phyloP scores from a whole-genome alignment of 768 basidiomycete genomes.

The Lactarius tabidus region DNA sequence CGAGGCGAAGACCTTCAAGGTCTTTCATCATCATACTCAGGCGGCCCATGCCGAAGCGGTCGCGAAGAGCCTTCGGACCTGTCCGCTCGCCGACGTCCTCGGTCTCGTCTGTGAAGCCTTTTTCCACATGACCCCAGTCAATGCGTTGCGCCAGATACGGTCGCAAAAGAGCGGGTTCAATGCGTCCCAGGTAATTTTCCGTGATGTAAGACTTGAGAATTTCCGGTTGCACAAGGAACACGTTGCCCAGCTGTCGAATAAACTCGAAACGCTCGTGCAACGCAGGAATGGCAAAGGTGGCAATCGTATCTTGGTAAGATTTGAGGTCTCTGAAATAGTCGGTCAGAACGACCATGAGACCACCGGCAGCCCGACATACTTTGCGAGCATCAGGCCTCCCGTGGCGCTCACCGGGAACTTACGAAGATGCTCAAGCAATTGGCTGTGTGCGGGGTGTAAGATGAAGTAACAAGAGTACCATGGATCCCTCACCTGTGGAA shows the following conservation, averaged over 20 bases:
- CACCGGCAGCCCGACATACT: conserved; percentile 48
- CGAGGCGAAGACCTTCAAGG: conserved; percentile 59
- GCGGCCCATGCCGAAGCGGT: conserved; percentile 59
- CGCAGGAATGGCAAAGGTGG: conserved; percentile 75
- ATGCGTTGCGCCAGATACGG: conserved; percentile 89
- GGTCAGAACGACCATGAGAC: neutral
- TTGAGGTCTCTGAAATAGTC: conserved; percentile 74
- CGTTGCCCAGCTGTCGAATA: conserved; percentile 92
- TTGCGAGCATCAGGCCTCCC: conserved; percentile 96
- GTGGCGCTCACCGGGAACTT: conserved; percentile 97
- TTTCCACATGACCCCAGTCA: conserved; percentile 87
- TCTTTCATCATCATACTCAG: conserved; percentile 88
- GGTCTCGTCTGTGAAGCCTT: conserved; percentile 55
- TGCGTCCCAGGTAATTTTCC: conserved; percentile 88
- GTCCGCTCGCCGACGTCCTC: conserved; percentile 37
- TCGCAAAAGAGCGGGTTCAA: conserved; percentile 79
- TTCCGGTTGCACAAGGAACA: conserved; percentile 95
- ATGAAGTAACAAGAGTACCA: neutral
- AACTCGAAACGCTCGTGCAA: conserved; percentile 96
- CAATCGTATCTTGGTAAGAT: conserved; percentile 88
- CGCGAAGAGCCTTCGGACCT: conserved; percentile 54
- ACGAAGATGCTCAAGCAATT: conserved; percentile 89
- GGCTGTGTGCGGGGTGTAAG: conserved; percentile 40
- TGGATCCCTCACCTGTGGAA: conserved; percentile 70
- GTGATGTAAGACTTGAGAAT: conserved; percentile 94